Percentiles rank a stretch among this genome's conserved stretches.
phyloP scores from a whole-genome alignment of 2,329 filamentous ascomycete genomes.

The Trichoderma guizhouense region DNA sequence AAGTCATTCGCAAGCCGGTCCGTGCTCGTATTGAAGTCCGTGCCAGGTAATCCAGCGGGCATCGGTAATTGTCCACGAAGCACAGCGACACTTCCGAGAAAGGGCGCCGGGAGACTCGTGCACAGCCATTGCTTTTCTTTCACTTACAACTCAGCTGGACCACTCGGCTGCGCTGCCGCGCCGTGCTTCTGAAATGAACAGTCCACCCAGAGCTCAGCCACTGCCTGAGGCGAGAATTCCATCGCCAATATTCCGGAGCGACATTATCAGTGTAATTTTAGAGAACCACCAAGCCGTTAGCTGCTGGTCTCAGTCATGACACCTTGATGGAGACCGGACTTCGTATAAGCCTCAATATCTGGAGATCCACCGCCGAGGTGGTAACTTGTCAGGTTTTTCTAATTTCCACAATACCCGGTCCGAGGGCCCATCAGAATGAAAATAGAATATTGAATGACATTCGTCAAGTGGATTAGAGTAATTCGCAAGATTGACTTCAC shows the following conservation, averaged over 20 bases:
- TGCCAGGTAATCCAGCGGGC: background rate
- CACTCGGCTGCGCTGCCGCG: slow-evolving; percentile 17
- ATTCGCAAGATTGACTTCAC: background rate
- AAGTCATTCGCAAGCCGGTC: background rate
- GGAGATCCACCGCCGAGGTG: slow-evolving; percentile 3
- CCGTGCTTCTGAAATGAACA: slow-evolving; percentile 7
- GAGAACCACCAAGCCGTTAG: background rate
- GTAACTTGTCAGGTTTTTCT: background rate
- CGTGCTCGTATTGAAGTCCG: slow-evolving; percentile 7
- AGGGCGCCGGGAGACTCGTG: slow-evolving; percentile 9
- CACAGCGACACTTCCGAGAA: background rate
- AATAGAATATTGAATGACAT: slow-evolving; percentile 4
- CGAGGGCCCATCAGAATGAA: background rate
- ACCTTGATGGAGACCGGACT: background rate
- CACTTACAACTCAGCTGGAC: background rate
- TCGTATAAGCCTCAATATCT: slow-evolving; percentile 6
- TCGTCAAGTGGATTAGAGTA: background rate
- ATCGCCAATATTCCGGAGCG: background rate
- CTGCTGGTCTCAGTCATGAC: background rate
- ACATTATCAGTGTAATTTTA: slow-evolving; percentile 7
- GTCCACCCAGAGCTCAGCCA: background rate
- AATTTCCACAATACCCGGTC: slow-evolving; percentile 6
- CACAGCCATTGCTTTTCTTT: background rate
- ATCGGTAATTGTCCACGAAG: slow-evolving; percentile 9
- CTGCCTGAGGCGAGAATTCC: background rate